Percentiles rank a stretch among this genome's conserved stretches.
Conservation (phyloP, 202 grass and related monocot species). For the Cymbopogon flexuosus region DNA sequence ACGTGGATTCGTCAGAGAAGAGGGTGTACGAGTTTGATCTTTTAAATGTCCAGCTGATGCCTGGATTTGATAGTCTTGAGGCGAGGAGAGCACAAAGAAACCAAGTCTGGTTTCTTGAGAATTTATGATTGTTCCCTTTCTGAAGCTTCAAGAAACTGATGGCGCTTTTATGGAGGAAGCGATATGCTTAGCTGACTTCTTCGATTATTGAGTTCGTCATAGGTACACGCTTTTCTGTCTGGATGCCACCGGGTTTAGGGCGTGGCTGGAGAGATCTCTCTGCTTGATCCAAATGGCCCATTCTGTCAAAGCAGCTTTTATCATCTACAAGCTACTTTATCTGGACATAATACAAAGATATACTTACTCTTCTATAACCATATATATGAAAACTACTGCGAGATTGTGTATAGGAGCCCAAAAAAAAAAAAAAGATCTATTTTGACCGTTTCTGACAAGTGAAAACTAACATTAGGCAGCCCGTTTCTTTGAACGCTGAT, state of each 20-base stretch:
- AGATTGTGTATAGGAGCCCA: background rate
- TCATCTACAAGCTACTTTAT: too few species aligned
- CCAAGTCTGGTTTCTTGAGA: too few species aligned
- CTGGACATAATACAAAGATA: too few species aligned
- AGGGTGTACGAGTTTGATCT: too few species aligned
- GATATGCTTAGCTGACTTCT: background rate
- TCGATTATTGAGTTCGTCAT: background rate
- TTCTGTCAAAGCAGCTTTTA: too few species aligned
- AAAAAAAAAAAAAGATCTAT: background rate
- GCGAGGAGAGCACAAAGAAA: background rate
- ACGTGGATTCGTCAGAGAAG: too few species aligned
- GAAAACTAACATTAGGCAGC: background rate
- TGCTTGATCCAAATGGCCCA: background rate
- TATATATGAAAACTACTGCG: too few species aligned
- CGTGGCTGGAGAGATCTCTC: background rate
- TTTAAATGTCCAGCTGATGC: too few species aligned
- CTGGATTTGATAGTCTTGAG: background rate
- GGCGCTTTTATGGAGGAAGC: background rate
- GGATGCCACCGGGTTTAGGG: background rate
- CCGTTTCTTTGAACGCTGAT: background rate
- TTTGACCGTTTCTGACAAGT: background rate
- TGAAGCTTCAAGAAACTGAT: background rate
- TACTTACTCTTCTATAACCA: too few species aligned
- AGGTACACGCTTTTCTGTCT: background rate
- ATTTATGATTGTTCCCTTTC: background rate